A percentile compares a stretch with the other conserved stretches of the same genome.
Evolutionary conservation across 106 monocot genomes (phyloP).

Genomic region (Platanthera guangdongensis): DNA sequence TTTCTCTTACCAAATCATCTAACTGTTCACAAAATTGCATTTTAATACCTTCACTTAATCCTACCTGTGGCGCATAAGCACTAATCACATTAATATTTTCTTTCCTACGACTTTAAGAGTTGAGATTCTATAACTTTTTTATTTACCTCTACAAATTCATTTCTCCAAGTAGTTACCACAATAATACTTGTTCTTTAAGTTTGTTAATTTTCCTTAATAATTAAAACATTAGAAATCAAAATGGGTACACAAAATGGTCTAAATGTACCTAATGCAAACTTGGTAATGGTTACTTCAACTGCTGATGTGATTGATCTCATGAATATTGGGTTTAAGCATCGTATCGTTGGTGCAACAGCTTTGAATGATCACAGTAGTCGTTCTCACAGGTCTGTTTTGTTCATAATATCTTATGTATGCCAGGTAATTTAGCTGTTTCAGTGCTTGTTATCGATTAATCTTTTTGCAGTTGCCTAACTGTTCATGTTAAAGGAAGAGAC

Average conservation of each 20-base stretch:
- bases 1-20: too few species aligned
- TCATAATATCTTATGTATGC: background rate
- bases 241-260: constrained; percentile 84
- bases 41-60: too few species aligned
- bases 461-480: constrained; percentile 84
- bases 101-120: too few species aligned
- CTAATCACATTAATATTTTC: too few species aligned
- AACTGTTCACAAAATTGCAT: too few species aligned
- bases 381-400: constrained; percentile 69
- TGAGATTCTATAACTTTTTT: too few species aligned
- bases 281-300: constrained; percentile 72
- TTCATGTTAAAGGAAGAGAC: constrained; percentile 95
- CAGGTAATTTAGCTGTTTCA: background rate
- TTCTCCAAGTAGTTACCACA: background rate
- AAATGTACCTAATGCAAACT: constrained; percentile 85
- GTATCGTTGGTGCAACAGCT: constrained; percentile 82
- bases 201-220: constrained; percentile 44
- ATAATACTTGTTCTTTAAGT: background rate
- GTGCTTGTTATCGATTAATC: background rate
- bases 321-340: constrained; percentile 80
- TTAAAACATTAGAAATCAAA: constrained; percentile 80
- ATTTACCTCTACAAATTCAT: background rate
- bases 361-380: constrained; percentile 99
- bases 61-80: too few species aligned
- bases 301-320: constrained; percentile 85